Evolutionary conservation across 2,329 filamentous ascomycete genomes (phyloP).

Genomic region (Elsinoe ampelina): DNA sequence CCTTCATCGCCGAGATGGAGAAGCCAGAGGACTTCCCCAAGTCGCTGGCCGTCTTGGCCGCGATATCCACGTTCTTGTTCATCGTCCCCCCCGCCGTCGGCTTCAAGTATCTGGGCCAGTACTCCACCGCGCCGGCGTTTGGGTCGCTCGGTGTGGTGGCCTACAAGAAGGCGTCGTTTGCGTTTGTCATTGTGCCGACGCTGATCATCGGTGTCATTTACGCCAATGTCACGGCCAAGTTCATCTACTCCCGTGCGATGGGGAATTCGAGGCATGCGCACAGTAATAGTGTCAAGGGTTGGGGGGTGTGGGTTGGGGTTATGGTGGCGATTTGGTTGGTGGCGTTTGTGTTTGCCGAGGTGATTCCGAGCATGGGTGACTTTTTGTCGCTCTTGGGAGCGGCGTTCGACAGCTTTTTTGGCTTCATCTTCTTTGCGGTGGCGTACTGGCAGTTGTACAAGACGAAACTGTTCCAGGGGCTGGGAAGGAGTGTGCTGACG

Average conservation of each 20-base stretch:
- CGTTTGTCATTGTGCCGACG: slow-evolving; percentile 44
- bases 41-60: slow-evolving; percentile 38
- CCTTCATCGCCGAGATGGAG: slow-evolving; percentile 45
- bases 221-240: slow-evolving; percentile 41
- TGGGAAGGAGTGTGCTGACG: slow-evolving; percentile 33
- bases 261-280: slow-evolving; percentile 37
- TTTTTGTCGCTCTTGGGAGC: slow-evolving; percentile 41
- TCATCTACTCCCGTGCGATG: slow-evolving; percentile 38
- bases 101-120: slow-evolving; percentile 42
- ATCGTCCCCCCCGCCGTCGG: slow-evolving; percentile 42
- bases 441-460: slow-evolving; percentile 41
- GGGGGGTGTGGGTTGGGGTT: slow-evolving; percentile 36
- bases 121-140: slow-evolving; percentile 42
- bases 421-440: slow-evolving; percentile 43
- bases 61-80: slow-evolving; percentile 39
- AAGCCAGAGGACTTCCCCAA: slow-evolving; percentile 44
- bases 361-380: slow-evolving; percentile 43
- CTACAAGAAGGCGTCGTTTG: slow-evolving; percentile 43
- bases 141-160: slow-evolving; percentile 35
- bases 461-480: slow-evolving; percentile 31
- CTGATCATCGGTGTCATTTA: slow-evolving; percentile 43
- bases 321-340: slow-evolving; percentile 37
- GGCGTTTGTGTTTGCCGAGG: slow-evolving; percentile 40
- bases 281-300: slow-evolving; percentile 40
- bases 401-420: slow-evolving; percentile 43